phyloP scores from a whole-genome alignment of 1,284 basidiomycete genomes.

The Naganishia liquefaciens region DNA sequence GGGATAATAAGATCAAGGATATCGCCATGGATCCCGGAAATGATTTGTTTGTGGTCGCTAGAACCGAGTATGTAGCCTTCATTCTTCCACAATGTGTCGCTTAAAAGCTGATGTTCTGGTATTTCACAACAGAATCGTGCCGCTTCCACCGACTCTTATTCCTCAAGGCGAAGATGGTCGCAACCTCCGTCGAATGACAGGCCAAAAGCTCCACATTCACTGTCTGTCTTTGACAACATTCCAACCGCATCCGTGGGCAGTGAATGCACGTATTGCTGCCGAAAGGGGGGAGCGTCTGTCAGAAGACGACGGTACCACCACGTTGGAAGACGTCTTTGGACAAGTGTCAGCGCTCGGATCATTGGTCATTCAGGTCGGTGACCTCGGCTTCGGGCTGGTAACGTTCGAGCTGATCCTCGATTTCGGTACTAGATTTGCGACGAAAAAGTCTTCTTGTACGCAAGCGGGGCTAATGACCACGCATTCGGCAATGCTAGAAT shows the following conservation, averaged over 20 bases:
- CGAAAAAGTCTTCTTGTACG: slow-evolving; percentile 48
- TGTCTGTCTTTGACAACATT: slow-evolving; percentile 47
- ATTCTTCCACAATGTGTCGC: background rate
- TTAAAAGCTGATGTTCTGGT: background rate
- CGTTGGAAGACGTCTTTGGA: slow-evolving; percentile 36
- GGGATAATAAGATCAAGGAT: slow-evolving; percentile 40
- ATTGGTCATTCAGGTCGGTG: slow-evolving; percentile 37
- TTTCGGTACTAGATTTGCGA: slow-evolving; percentile 47
- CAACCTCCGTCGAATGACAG: too few relatives aligned
- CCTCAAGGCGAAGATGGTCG: background rate
- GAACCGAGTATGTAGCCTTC: slow-evolving; percentile 43
- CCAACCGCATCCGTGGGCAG: slow-evolving; percentile 47
- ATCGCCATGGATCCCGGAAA: slow-evolving; percentile 53
- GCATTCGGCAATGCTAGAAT: slow-evolving; percentile 32
- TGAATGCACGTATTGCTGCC: slow-evolving; percentile 1
- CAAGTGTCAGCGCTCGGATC: slow-evolving; percentile 37
- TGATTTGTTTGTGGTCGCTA: slow-evolving; percentile 49
- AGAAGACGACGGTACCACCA: background rate
- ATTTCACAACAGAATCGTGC: background rate
- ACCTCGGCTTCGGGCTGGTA: too few relatives aligned
- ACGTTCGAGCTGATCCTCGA: background rate
- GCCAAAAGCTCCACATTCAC: slow-evolving; percentile 43
- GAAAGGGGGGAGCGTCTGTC: slow-evolving; percentile 8
- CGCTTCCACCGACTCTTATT: background rate
- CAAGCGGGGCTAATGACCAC: slow-evolving; percentile 13